phyloP scores from a whole-genome alignment of 129 eudicot genomes.

The Lactuca saligna region DNA sequence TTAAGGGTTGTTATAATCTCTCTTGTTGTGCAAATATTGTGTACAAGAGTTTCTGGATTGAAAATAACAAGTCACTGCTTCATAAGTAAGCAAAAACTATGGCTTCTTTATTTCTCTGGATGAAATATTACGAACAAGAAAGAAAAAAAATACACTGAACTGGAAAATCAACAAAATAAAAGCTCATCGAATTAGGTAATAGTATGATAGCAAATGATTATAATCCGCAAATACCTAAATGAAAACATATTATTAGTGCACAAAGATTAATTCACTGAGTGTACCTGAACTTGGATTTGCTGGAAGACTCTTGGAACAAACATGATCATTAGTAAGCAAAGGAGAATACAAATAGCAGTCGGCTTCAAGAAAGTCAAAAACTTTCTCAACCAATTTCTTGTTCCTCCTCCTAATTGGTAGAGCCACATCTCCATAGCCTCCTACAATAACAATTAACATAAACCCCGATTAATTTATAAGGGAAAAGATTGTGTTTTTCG shows the following conservation, averaged over 20 bases:
- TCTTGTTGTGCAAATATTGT: neutral
- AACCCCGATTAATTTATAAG: neutral
- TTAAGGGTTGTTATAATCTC: no score
- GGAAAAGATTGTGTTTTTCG: neutral
- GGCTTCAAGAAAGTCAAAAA: conserved; percentile 27
- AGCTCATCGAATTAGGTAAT: neutral
- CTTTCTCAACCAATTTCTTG: conserved; percentile 21
- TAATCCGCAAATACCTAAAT: neutral
- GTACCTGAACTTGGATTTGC: conserved; percentile 21
- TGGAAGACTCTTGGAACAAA: conserved; percentile 14
- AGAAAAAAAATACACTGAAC: no score
- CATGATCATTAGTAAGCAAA: conserved; percentile 17
- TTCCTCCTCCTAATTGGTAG: conserved; percentile 14
- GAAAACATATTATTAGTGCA: neutral
- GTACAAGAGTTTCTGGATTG: neutral
- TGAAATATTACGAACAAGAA: no score
- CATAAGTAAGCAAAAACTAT: neutral
- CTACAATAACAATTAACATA: conserved; percentile 20
- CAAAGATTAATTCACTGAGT: neutral
- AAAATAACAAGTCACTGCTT: neutral
- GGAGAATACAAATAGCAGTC: conserved; percentile 36
- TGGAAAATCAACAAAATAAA: no score
- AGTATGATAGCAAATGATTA: neutral
- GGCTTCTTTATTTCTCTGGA: neutral
- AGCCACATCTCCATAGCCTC: conserved; percentile 27